A percentile compares a stretch with the other conserved stretches of the same genome.
phyloP scores from a whole-genome alignment of 2,329 filamentous ascomycete genomes.

The Verticillium albo-atrum region DNA sequence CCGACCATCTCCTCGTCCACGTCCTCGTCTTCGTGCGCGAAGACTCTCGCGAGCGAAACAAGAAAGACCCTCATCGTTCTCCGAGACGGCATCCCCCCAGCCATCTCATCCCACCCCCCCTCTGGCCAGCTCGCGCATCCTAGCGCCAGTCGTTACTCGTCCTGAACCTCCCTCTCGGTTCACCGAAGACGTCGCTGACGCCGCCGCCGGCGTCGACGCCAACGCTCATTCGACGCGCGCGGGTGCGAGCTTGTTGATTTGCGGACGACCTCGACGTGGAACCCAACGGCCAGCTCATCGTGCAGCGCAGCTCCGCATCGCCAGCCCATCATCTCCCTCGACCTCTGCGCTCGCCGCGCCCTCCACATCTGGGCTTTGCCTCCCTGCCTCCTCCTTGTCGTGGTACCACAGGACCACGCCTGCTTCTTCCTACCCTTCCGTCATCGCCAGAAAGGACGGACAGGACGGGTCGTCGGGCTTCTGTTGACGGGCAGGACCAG shows the following conservation, averaged over 20 bases:
- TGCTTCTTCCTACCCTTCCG: background rate
- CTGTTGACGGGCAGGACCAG: background rate
- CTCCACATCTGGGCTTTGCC: background rate
- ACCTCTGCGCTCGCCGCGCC: background rate
- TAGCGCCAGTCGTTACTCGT: background rate
- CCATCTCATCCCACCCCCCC: background rate
- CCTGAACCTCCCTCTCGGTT: background rate
- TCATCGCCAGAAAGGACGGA: background rate
- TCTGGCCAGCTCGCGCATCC: conserved; percentile 3
- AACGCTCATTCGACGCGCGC: conserved; percentile 2
- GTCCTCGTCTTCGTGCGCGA: background rate
- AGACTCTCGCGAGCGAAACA: background rate
- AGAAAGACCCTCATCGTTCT: background rate
- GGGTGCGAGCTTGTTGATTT: background rate
- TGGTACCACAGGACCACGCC: background rate
- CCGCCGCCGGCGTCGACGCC: background rate
- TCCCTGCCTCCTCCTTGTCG: background rate
- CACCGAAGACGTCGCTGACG: background rate
- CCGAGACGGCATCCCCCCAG: background rate
- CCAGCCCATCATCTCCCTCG: background rate
- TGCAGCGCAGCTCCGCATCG: conserved; percentile 7
- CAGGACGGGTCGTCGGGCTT: background rate
- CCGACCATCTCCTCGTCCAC: background rate
- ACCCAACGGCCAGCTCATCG: conserved; percentile 12
- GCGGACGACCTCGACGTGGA: background rate